Conservation (phyloP, 441 rosid species). For the Gossypium gossypioides region DNA sequence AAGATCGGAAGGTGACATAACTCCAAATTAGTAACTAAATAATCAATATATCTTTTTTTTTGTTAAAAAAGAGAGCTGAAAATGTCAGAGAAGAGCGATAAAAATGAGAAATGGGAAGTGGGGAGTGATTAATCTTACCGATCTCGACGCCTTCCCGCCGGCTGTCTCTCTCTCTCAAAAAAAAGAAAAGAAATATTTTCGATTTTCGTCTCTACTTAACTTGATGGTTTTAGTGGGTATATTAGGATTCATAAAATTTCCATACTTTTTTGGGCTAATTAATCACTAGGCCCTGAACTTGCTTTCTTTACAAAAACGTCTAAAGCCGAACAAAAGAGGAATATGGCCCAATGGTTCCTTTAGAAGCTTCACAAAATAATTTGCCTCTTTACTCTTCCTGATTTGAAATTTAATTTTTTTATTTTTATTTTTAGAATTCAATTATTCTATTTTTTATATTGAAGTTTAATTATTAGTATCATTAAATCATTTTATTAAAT, state of each 20-base stretch:
- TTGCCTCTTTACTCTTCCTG: too few relatives aligned
- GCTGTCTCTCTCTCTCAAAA: conserved; percentile 13
- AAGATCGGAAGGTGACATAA: background rate
- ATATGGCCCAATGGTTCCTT: background rate
- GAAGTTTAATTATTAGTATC: too few relatives aligned
- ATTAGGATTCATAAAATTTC: too few relatives aligned
- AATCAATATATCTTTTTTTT: background rate
- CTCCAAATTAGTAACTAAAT: background rate
- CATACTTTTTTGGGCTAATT: background rate
- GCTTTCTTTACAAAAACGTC: background rate
- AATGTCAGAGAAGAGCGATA: background rate
- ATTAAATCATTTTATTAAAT: too few relatives aligned
- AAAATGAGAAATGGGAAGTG: conserved; percentile 6
- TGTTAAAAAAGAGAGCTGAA: background rate
- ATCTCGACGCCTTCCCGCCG: conserved; percentile 33
- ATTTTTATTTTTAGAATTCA: too few relatives aligned
- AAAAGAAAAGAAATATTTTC: background rate
- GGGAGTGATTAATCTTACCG: conserved; percentile 24
- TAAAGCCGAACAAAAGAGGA: background rate
- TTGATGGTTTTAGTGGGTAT: too few relatives aligned
- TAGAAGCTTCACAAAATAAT: background rate
- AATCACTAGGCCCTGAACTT: background rate
- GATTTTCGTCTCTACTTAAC: background rate
- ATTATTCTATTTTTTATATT: too few relatives aligned
- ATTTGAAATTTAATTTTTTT: too few relatives aligned